phyloP scores from a whole-genome alignment of 371 early-diverging fungal species.

The Haplosporangium sp. region DNA sequence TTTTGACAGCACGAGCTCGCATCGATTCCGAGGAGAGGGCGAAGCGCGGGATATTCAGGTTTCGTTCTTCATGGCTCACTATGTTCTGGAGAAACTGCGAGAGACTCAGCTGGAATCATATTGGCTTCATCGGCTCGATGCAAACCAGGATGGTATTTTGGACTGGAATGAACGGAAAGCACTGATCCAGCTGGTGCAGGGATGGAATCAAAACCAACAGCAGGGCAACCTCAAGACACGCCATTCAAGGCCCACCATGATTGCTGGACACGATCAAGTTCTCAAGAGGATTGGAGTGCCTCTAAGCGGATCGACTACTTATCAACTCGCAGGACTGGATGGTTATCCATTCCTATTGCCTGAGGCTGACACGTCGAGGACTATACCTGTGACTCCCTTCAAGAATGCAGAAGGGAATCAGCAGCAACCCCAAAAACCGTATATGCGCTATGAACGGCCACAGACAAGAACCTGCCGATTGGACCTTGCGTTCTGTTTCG shows the following conservation, averaged over 20 bases:
- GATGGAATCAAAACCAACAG: conserved; percentile 28
- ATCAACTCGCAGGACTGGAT: conserved; percentile 37
- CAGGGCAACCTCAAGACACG: neutral
- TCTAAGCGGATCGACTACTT: conserved; percentile 27
- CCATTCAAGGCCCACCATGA: conserved; percentile 15
- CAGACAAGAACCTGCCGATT: conserved; percentile 28
- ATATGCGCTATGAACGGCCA: conserved; percentile 26
- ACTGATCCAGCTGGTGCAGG: conserved; percentile 19
- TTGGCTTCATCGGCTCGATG: conserved; percentile 38
- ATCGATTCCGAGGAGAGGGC: conserved; percentile 52
- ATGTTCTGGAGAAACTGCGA: conserved; percentile 50
- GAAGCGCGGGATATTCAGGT: conserved; percentile 43
- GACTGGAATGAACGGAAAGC: conserved; percentile 44
- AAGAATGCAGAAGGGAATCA: conserved; percentile 1
- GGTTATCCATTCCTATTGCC: conserved; percentile 40
- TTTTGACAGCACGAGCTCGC: conserved; percentile 32
- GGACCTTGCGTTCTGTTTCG: conserved; percentile 41
- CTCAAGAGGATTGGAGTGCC: conserved; percentile 16
- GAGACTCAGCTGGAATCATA: conserved; percentile 53
- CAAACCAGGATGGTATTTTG: conserved; percentile 28
- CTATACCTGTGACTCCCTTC: conserved; percentile 8
- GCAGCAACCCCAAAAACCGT: conserved; percentile 18
- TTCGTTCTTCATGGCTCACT: conserved; percentile 55
- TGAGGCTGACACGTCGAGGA: conserved; percentile 25
- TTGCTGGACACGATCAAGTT: conserved; percentile 18